phyloP scores from a whole-genome alignment of 2,329 filamentous ascomycete species.

The Anisogramma anomala region DNA sequence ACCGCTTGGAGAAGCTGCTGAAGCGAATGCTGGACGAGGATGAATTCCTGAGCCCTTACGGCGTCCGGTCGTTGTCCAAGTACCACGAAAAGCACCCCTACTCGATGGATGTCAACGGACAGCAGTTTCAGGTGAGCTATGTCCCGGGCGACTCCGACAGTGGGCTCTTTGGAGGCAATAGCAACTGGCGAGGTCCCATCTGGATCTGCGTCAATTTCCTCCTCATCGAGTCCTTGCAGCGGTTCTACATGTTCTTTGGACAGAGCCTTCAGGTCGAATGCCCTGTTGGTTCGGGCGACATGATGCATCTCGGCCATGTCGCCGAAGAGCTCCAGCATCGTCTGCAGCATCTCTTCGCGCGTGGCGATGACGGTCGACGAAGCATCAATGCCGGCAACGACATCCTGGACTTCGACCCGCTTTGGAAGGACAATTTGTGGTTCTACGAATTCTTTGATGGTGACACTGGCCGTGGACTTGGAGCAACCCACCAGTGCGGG shows the following conservation, averaged over 20 bases:
- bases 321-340: conserved; percentile 92
- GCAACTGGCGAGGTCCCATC: conserved; percentile 92
- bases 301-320: conserved; percentile 91
- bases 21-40: conserved; percentile 87
- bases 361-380: conserved; percentile 72
- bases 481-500: conserved; percentile 87
- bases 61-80: conserved; percentile 85
- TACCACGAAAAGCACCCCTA: conserved; percentile 82
- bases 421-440: conserved; percentile 92
- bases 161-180: conserved; percentile 90
- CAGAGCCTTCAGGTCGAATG: conserved; percentile 83
- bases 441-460: conserved; percentile 98
- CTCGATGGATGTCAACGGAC: conserved; percentile 91
- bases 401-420: conserved; percentile 75
- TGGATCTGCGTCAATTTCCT: conserved; percentile 96
- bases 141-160: conserved; percentile 94
- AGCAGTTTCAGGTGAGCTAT: conserved; percentile 78
- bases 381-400: conserved; percentile 81
- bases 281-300: conserved; percentile 82
- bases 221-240: conserved; percentile 83
- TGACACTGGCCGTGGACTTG: conserved; percentile 76
- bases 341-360: conserved; percentile 79
- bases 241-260: conserved; percentile 95
- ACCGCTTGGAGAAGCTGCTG: conserved; percentile 80
- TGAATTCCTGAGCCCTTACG: conserved; percentile 83